Base-by-base conservation (phyloP, 179 eudicot genomes). In the Spergularia azorica region DNA sequence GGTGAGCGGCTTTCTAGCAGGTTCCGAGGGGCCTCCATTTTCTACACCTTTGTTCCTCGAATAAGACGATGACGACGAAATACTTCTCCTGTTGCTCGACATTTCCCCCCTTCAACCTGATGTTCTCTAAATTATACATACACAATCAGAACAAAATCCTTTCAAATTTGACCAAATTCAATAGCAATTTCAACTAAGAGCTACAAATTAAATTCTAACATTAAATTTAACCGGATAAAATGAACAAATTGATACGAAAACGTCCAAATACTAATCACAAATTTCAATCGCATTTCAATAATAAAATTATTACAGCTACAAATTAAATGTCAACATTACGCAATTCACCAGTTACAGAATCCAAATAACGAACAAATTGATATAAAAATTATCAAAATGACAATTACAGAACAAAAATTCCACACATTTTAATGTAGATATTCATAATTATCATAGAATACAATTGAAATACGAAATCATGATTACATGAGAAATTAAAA, bases 41-140 rank as follows among this genome's bases (percentile, higher is more conserved):
- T 63, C 81, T 0, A 13, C 17, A 48, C 70, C 71, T 70, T 74
- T 82, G 63, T 77, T 74, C 76, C 71, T 82, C 6, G 79, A 77
- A 63, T 18, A 67, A 10, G 81, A 74, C 18, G 77, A 39, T 4
- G 72, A 67, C 5, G 81, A 70, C 56, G 81, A 78, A 7, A 73
- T 17, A 71, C 81, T 79, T 82, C 63, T 87, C 84, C 88, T 81
- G 36, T 73, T 77, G 75, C 72, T 78, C 66, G 85, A 52, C 90
- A 87, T 87, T 52, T 51, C 41, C 60, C 61, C 64, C 74, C 32
- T 71, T 79, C 46, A 64, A 52, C 56, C 74, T 70, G 66, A 58
- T 18, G 14, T 17, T 32, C 17, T 41, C 75, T 70, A 46, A 43
- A 69, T 66, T 67, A 13, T 26, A 11, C n/a, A 21, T 78, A 55